Percentiles rank a stretch among this genome's conserved stretches.
phyloP scores from a whole-genome alignment of 768 basidiomycete genomes.

The Tulasnella sp. region DNA sequence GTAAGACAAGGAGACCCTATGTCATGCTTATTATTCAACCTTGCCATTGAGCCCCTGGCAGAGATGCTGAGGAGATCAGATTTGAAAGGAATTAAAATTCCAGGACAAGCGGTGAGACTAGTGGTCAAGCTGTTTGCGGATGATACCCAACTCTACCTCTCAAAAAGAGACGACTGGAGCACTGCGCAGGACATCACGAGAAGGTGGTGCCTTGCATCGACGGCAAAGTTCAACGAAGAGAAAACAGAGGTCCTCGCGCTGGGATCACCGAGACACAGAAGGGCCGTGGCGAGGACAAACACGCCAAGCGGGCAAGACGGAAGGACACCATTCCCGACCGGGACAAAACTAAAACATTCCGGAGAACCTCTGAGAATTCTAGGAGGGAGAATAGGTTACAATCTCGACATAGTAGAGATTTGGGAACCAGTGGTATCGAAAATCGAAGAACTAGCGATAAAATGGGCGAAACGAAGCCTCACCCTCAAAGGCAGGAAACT shows the following conservation, averaged over 20 bases:
- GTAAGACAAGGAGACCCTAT: constrained; percentile 13
- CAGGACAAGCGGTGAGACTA: not conserved
- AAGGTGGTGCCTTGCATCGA: not conserved
- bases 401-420: not conserved
- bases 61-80: not conserved
- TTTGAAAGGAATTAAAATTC: constrained; percentile 10
- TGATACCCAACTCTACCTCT: constrained; percentile 1
- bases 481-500: not conserved
- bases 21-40: constrained; percentile 11
- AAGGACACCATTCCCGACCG: not conserved
- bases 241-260: not conserved
- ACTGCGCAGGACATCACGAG: not conserved
- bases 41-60: constrained; percentile 9
- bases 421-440: not conserved
- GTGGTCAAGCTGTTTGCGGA: constrained; percentile 6
- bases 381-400: constrained; percentile 18
- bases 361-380: constrained; percentile 14
- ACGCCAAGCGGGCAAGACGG: too few species aligned
- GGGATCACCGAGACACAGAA: not conserved
- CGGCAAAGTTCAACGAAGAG: not conserved
- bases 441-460: not conserved
- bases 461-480: not conserved
- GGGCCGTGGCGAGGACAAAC: not conserved
- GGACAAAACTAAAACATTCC: not conserved
- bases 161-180: not conserved